Percentiles rank a stretch among this genome's conserved stretches.
phyloP scores from a whole-genome alignment of 2,329 filamentous ascomycete genomes.

The Zalaria sp. region DNA sequence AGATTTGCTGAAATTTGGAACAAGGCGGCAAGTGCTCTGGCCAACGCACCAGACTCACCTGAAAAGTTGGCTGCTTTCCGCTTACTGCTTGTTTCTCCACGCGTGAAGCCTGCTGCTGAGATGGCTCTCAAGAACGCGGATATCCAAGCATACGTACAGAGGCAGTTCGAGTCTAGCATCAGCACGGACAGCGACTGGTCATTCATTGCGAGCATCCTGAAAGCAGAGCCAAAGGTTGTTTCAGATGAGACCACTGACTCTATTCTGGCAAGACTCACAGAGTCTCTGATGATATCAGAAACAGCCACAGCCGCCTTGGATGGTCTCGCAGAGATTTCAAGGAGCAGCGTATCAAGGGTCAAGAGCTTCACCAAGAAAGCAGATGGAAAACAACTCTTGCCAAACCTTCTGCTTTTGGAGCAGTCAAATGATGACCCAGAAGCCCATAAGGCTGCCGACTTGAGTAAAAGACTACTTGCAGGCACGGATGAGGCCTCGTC shows the following conservation, averaged over 20 bases:
- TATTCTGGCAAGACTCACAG: slow-evolving; percentile 23
- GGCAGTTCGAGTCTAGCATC: slow-evolving; percentile 4
- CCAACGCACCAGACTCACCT: slow-evolving; percentile 6
- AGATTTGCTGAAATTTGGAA: slow-evolving; percentile 16
- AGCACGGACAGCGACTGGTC: slow-evolving; percentile 16
- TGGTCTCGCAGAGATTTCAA: slow-evolving; percentile 24
- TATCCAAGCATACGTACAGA: slow-evolving; percentile 20
- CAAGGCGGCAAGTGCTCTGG: slow-evolving; percentile 3
- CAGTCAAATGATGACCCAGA: slow-evolving; percentile 40
- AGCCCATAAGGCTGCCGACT: slow-evolving; percentile 24
- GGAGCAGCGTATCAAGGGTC: slow-evolving; percentile 19
- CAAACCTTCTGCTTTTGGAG: slow-evolving; percentile 37
- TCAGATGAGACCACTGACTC: slow-evolving; percentile 21
- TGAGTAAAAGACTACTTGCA: slow-evolving; percentile 4
- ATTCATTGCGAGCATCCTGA: slow-evolving; percentile 21
- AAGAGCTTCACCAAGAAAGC: slow-evolving; percentile 31
- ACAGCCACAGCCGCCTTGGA: slow-evolving; percentile 22
- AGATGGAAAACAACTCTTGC: slow-evolving; percentile 32
- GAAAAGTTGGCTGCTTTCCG: slow-evolving; percentile 12
- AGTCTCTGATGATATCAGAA: slow-evolving; percentile 22
- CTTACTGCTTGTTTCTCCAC: slow-evolving; percentile 17
- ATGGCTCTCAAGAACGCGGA: slow-evolving; percentile 20
- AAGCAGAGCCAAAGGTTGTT: slow-evolving; percentile 12
- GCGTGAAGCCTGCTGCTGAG: slow-evolving; percentile 19
- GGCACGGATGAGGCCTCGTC: slow-evolving; percentile 16